phyloP scores from a whole-genome alignment of 2,329 filamentous ascomycete genomes.

The Colletotrichum simmondsii region DNA sequence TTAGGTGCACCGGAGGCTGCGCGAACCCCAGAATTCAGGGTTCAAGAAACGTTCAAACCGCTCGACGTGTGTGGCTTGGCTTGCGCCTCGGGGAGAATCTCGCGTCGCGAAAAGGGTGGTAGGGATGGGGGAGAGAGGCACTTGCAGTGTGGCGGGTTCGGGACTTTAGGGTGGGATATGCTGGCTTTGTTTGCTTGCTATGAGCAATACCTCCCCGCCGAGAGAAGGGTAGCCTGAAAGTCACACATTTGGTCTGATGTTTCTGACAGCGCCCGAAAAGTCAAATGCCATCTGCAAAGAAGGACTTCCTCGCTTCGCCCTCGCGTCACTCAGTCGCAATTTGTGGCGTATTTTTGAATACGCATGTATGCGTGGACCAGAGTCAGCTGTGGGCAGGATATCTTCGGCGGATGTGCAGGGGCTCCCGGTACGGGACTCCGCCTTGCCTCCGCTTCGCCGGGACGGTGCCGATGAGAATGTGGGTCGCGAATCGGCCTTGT shows the following conservation, averaged over 20 bases:
- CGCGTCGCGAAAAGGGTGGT: conserved; percentile 17
- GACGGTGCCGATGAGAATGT: conserved; percentile 2
- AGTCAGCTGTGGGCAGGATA: neutral
- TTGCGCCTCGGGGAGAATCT: neutral
- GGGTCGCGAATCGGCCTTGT: neutral
- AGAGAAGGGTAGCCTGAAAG: neutral
- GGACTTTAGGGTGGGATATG: neutral
- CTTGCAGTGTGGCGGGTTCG: neutral
- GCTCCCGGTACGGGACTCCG: conserved; percentile 16
- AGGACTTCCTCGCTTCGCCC: neutral
- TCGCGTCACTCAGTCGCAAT: neutral
- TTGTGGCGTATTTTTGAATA: neutral
- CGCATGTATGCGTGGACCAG: neutral
- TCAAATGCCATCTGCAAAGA: neutral
- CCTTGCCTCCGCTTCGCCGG: neutral
- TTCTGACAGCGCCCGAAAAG: too few species aligned
- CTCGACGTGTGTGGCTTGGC: conserved; percentile 12
- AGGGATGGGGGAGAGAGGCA: neutral
- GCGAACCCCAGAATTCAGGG: conserved; percentile 9
- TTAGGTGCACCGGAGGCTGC: neutral
- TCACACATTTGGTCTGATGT: neutral
- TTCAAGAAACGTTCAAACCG: conserved; percentile 16
- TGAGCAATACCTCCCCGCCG: neutral
- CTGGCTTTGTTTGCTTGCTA: neutral
- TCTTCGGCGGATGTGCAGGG: neutral